Base-by-base conservation (phyloP, 1,139 yeast genomes). In the Kluyveromyces sp. region DNA sequence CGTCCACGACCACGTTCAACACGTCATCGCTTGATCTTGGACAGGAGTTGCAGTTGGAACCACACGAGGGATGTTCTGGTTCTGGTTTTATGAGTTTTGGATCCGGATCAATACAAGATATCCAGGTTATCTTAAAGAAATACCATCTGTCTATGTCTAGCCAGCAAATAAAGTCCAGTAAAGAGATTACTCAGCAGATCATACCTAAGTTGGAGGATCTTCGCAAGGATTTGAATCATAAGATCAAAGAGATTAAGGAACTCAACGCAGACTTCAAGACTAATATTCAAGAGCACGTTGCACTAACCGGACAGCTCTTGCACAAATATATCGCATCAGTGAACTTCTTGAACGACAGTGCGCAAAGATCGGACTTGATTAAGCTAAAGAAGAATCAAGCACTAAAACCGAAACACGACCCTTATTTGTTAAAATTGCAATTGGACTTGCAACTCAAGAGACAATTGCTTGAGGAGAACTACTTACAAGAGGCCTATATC, bases 191-290 rank as follows among this genome's bases (percentile, higher is more conserved):
- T 35, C 63, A 70, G n/a, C 69, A 74, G 33, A 69, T 83, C 29
- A 73, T 83, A 21, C 92, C 92, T 36, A 77, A 81, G 57, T 67
- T 84, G 43, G 90, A 83, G 55, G 85, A 79, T 53, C 70, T 84
- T 53, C 74, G 83, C 50, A 82, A 78, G 55, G 88, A 83, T 60
- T 66, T 84, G 49, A 70, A 77, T 39, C 71, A 75, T 41, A 83
- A 84, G 53, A 80, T 83, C 45, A 81, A 79, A 60, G 90, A 83
- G 61, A 54, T 50, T 39, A 63, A 62, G 48, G 64, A 60, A 7
- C 47, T 64, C 28, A 61, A 62, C 42, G 56, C 58, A 25, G 67
- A 64, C 49, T 64, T 64, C 47, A 64, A 59, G 44, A 63, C 67
- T n/a, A 64, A 63, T 45, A 63, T 64, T 27, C 57, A 53, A 41